Evolutionary conservation across 164 flowering plant genomes (phyloP).

Genomic region (Magnolia changhungtana): DNA sequence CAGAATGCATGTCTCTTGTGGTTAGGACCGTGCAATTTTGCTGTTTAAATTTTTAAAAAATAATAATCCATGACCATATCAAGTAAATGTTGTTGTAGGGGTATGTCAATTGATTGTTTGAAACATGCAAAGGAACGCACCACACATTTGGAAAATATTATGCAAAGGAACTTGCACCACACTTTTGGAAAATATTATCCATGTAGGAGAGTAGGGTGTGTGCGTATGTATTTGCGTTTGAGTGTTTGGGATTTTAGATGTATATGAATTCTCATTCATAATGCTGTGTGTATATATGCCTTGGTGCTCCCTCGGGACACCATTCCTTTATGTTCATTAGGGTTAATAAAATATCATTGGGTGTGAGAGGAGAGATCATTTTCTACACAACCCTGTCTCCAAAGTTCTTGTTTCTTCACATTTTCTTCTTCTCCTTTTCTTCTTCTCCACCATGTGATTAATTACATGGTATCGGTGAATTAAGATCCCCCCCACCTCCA

Average conservation of each 20-base stretch:
- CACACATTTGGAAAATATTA: neutral
- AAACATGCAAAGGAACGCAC: neutral
- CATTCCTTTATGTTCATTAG: too few species aligned
- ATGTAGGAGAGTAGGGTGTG: neutral
- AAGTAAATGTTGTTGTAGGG: neutral
- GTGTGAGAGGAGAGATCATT: too few species aligned
- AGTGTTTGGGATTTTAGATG: too few species aligned
- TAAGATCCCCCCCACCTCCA: too few species aligned
- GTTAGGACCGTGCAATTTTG: neutral
- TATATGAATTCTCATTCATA: too few species aligned
- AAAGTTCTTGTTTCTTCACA: neutral
- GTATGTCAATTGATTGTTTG: slow-evolving; percentile 2
- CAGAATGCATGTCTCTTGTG: neutral
- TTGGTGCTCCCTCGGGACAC: too few species aligned
- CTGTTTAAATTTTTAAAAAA: too few species aligned
- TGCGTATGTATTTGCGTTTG: neutral
- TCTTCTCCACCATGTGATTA: neutral
- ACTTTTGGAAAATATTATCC: neutral
- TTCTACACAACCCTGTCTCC: too few species aligned
- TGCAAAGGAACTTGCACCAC: neutral
- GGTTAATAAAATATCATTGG: too few species aligned
- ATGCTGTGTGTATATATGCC: too few species aligned
- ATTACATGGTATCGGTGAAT: too few species aligned
- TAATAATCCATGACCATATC: neutral
- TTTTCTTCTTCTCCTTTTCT: neutral